phyloP scores from a whole-genome alignment of 345 rosid genomes.

The Barbarea vulgaris region DNA sequence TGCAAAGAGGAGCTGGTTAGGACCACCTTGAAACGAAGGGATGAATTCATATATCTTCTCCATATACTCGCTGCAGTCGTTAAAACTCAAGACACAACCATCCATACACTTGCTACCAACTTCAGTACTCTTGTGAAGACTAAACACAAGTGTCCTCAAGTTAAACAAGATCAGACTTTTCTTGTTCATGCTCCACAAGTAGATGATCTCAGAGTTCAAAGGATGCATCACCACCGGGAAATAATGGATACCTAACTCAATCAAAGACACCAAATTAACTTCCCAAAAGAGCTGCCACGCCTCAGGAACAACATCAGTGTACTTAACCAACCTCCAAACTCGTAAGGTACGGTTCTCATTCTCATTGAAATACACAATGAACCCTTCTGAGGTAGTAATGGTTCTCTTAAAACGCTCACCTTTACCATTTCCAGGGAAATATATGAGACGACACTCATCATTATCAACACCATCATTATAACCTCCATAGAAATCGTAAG shows the following conservation, averaged over 20 bases:
- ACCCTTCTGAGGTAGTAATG: conserved; percentile 14
- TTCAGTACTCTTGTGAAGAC: background rate
- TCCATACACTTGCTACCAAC: conserved; percentile 16
- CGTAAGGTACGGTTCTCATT: background rate
- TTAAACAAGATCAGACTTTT: conserved; percentile 16
- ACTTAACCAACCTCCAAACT: conserved; percentile 32
- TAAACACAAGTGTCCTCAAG: conserved; percentile 24
- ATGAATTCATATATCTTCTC: background rate
- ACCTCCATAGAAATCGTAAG: conserved; percentile 26
- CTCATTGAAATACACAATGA: conserved; percentile 27
- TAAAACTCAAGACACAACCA: conserved; percentile 32
- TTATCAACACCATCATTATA: background rate
- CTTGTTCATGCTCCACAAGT: conserved; percentile 15
- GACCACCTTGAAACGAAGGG: background rate
- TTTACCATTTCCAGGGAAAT: background rate
- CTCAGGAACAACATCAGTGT: background rate
- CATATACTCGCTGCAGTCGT: conserved; percentile 11
- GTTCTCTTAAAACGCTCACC: conserved; percentile 7
- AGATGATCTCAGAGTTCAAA: conserved; percentile 20
- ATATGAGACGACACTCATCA: background rate
- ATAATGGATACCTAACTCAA: background rate
- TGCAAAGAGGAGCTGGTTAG: conserved; percentile 16
- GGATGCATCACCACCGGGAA: conserved; percentile 20
- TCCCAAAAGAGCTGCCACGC: conserved; percentile 30
- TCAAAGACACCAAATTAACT: background rate